phyloP scores from a whole-genome alignment of 164 flowering plant species.

The Annona cherimola region DNA sequence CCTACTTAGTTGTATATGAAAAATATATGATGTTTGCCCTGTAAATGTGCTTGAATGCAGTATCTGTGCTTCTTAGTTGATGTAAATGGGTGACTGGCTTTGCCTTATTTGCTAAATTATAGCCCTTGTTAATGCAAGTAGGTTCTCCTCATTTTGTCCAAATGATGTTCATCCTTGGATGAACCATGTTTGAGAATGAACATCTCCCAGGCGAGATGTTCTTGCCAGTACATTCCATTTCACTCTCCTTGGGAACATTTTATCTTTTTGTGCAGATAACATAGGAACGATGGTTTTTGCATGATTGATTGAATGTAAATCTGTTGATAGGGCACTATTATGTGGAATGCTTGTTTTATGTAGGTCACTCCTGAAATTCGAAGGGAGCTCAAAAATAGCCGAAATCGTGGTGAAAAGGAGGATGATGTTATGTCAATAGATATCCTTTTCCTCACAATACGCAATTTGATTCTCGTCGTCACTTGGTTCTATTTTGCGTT shows the following conservation, averaged over 20 bases:
- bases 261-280: not conserved
- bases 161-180: not conserved
- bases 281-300: not conserved
- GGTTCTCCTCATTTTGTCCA: too few relatives aligned
- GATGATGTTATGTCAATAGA: conserved; percentile 55
- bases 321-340: not conserved
- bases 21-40: not conserved
- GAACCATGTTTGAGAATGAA: not conserved
- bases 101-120: not conserved
- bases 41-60: not conserved
- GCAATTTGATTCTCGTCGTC: not conserved
- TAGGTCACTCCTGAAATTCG: conserved; percentile 88
- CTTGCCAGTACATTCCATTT: not conserved
- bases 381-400: conserved; percentile 73
- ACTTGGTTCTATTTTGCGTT: not conserved
- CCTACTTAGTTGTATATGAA: not conserved
- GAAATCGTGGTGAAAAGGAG: conserved; percentile 79
- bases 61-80: not conserved
- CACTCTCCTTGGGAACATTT: too few relatives aligned
- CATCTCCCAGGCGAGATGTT: not conserved
- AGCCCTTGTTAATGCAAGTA: too few relatives aligned
- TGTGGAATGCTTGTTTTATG: conserved; percentile 9
- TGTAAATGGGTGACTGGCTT: not conserved
- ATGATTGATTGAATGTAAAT: not conserved
- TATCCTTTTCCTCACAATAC: conserved; percentile 51